Evolutionary conservation across 805 yeast species (phyloP).

Genomic region (Sungouiella blattae): DNA sequence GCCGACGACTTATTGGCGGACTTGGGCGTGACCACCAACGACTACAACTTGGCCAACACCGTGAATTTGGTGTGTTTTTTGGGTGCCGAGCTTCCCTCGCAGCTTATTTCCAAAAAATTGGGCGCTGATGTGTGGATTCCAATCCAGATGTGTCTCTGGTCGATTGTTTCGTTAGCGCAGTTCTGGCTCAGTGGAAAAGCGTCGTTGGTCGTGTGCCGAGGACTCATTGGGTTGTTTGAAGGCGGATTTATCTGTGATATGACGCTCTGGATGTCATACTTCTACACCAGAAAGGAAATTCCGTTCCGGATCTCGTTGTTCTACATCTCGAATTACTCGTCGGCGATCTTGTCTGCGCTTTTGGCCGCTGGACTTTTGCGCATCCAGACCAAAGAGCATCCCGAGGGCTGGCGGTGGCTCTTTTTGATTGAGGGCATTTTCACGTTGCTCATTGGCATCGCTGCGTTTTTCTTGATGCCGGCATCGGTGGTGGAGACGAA

Average conservation of each 20-base stretch:
- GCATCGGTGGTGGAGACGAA: conserved; percentile 9
- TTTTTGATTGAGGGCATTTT: conserved; percentile 14
- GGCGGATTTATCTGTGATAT: conserved; percentile 3
- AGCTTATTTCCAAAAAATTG: conserved; percentile 52
- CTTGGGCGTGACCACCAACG: conserved; percentile 42
- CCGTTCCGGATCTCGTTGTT: not conserved
- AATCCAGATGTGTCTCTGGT: conserved; percentile 51
- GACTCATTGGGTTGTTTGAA: conserved; percentile 10
- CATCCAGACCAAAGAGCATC: conserved; percentile 31
- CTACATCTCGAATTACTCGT: conserved; percentile 10
- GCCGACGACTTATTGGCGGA: conserved; percentile 20
- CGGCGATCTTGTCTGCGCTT: conserved; percentile 39
- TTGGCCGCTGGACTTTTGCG: conserved; percentile 48
- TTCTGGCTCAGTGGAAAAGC: conserved; percentile 34
- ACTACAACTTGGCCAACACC: conserved; percentile 56
- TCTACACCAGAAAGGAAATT: conserved; percentile 2
- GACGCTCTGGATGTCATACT: conserved; percentile 3
- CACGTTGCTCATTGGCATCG: conserved; percentile 8
- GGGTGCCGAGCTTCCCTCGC: conserved; percentile 58
- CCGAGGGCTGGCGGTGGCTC: conserved; percentile 21
- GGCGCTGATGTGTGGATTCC: conserved; percentile 67
- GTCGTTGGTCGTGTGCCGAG: conserved; percentile 44
- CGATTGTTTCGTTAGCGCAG: conserved; percentile 49
- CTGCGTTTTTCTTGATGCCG: conserved; percentile 6
- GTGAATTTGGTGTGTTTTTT: conserved; percentile 49